Evolutionary conservation across 148 eudicot genomes (phyloP), one percentile per base, ranked within the genome.

Genomic region (Diospyros kaki): DNA sequence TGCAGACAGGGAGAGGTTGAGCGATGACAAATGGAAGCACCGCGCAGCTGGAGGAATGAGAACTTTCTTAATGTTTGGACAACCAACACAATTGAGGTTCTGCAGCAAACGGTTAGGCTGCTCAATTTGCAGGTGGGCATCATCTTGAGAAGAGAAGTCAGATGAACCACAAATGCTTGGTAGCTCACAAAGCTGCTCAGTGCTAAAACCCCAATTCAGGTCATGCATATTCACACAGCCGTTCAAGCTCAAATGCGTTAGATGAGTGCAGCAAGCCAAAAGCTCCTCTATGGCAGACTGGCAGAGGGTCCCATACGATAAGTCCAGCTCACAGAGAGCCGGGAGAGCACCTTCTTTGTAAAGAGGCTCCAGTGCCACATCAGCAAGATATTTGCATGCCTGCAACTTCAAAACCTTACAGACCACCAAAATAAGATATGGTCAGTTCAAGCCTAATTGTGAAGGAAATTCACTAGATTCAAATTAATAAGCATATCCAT

Each of bases 161-260:
- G 72, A 59, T 46, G 84, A 69, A 65, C 83, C 81, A 74, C 66
- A 74, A 54, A 50, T 48, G 56, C 58, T 58, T 74, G 80, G 74
- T 4, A 78, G 73, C 71, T 71, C 79, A 53, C 81, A 75, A 9
- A 63, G 6, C 10, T 50, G 72, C 60, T 78, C 70, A 44, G 58
- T 15, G 44, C 53, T 77, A 71, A 72, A 82, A 44, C 92, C 89
- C 98, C 98, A 92, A 73, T 90, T 62, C 40, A 94, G 89, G 70
- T 94, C 97, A 72, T 94, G 98, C 97, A 94, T 89, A 81, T 94
- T 89, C 38, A 78, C 87, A 82, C 93, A 94, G 18, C 98, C 98
- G 81, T 94, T 94, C 82, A 94, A 79, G 80, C 96, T 94, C 76
- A 94, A 85, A 80, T 90, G 98, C 50, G 96, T 94, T 58, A 94